Conservation (phyloP, 208 protist species). For the Phytomonas francai region DNA sequence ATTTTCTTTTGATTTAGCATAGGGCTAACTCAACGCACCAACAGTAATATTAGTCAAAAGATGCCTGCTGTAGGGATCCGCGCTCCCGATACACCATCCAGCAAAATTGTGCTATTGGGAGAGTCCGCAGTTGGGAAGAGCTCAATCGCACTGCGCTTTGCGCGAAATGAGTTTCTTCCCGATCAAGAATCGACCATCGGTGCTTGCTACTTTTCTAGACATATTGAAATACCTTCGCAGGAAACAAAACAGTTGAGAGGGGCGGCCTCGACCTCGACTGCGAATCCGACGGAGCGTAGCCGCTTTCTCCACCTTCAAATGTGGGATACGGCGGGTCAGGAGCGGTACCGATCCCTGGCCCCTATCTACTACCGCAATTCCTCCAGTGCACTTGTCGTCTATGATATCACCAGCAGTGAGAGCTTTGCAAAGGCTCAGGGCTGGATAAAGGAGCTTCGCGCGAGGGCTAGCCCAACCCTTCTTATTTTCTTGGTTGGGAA, state of each 20-base stretch:
- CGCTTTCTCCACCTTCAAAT: conserved; percentile 81
- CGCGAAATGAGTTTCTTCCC: conserved; percentile 70
- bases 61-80: conserved; percentile 4
- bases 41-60: conserved; percentile 3
- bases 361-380: conserved; percentile 93
- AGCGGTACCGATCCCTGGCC: conserved; percentile 86
- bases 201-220: conserved; percentile 80
- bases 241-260: conserved; percentile 7
- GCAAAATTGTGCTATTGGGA: conserved; percentile 87
- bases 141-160: conserved; percentile 80
- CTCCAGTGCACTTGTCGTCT: conserved; percentile 92
- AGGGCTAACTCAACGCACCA: background rate
- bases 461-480: conserved; percentile 86
- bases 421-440: conserved; percentile 91
- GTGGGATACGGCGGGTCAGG: conserved; percentile 91
- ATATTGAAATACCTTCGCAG: conserved; percentile 43
- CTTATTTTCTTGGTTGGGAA: conserved; percentile 93
- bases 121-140: conserved; percentile 88
- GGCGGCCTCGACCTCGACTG: conserved; percentile 8
- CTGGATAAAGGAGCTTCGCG: conserved; percentile 95
- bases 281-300: conserved; percentile 14
- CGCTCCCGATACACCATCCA: conserved; percentile 11
- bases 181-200: conserved; percentile 87
- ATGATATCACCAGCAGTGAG: conserved; percentile 96
- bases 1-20: conserved; percentile 15